Conservation (phyloP, 495 filamentous ascomycete genomes). For the Xylaria flabelliformis region DNA sequence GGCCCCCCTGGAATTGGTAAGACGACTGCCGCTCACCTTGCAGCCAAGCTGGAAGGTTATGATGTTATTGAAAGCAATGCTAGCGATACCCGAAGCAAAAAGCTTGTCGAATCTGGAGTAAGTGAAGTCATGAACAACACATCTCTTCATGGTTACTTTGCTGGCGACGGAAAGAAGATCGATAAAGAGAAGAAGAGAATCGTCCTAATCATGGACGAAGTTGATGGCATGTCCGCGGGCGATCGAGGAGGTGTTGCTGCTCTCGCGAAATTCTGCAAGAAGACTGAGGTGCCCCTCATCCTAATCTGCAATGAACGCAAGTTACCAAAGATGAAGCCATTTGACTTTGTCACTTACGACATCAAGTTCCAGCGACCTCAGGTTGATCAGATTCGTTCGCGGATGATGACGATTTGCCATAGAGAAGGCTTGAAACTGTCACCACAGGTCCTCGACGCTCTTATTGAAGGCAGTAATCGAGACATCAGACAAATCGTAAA, state of each 20-base stretch:
- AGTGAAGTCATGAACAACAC: slow-evolving; percentile 91
- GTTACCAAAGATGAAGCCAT: slow-evolving; percentile 96
- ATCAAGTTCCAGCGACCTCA: slow-evolving; percentile 89
- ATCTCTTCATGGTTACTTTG: slow-evolving; percentile 90
- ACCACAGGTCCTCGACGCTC: slow-evolving; percentile 83
- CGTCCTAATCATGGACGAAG: slow-evolving; percentile 97
- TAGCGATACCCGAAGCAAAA: slow-evolving; percentile 97
- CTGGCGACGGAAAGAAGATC: slow-evolving; percentile 80
- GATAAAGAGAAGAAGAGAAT: slow-evolving; percentile 86
- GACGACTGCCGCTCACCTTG: slow-evolving; percentile 94
- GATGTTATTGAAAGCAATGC: slow-evolving; percentile 96
- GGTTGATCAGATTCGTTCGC: slow-evolving; percentile 82
- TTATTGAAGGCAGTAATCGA: slow-evolving; percentile 92
- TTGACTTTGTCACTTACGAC: slow-evolving; percentile 82
- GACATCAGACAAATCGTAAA: slow-evolving; percentile 99
- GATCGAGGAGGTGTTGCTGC: slow-evolving; percentile 96
- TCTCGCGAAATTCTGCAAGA: slow-evolving; percentile 90
- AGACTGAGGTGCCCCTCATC: slow-evolving; percentile 92
- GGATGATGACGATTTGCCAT: slow-evolving; percentile 93
- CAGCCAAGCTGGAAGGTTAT: slow-evolving; percentile 90
- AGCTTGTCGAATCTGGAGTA: slow-evolving; percentile 86
- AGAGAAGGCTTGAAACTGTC: slow-evolving; percentile 89
- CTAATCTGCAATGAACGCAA: slow-evolving; percentile 96
- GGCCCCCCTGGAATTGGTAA: slow-evolving; percentile 97
- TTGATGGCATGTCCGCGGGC: slow-evolving; percentile 98